A percentile compares a stretch with the other conserved stretches of the same genome.
Conservation (phyloP, 495 filamentous ascomycete genomes). For the Talaromyces nanjingensis region DNA sequence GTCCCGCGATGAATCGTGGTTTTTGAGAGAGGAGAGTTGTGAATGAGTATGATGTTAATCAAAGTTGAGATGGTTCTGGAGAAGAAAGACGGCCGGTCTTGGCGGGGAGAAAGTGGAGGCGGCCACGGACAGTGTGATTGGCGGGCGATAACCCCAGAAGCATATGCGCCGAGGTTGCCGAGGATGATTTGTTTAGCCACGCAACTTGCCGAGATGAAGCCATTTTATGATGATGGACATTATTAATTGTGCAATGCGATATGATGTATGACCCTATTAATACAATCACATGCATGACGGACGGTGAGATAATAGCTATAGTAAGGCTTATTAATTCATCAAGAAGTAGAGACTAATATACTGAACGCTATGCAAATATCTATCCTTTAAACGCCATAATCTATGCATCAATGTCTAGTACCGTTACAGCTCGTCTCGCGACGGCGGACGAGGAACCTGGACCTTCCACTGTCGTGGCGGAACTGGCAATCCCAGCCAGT, state of each 20-base stretch:
- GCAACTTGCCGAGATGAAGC: background rate
- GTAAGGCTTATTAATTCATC: background rate
- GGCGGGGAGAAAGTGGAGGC: background rate
- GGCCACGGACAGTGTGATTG: background rate
- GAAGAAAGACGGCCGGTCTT: background rate
- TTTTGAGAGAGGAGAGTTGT: too few species aligned
- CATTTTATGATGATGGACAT: background rate
- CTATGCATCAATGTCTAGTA: constrained; percentile 6
- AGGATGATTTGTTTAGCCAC: background rate
- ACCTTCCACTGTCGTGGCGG: constrained; percentile 61
- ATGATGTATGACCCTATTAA: background rate
- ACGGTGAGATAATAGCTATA: background rate
- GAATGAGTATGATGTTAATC: too few species aligned
- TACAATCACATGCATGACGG: background rate
- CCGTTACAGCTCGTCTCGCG: constrained; percentile 51
- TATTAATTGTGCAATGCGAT: too few species aligned
- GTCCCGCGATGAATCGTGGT: background rate
- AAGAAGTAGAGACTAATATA: background rate
- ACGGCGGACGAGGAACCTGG: constrained; percentile 27
- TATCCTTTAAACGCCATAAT: constrained; percentile 13
- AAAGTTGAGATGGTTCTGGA: background rate
- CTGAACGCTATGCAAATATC: constrained; percentile 10
- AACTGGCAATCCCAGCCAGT: constrained; percentile 73
- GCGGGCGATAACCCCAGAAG: background rate
- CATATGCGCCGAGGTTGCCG: background rate